Conservation (phyloP, 2,329 filamentous ascomycete genomes). For the Epichloe bromicola region DNA sequence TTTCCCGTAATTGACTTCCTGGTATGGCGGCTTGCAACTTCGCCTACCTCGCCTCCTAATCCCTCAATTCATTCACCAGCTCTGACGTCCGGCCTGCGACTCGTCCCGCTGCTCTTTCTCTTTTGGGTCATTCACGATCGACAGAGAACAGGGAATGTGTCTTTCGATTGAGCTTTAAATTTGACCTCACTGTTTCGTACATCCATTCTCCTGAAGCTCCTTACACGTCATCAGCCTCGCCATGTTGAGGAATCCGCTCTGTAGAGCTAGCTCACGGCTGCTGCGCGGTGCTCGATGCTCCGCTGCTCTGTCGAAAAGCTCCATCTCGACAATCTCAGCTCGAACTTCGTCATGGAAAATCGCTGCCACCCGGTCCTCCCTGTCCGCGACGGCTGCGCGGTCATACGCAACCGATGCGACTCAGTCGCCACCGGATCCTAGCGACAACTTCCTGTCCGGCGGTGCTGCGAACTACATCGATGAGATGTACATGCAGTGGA, state of each 20-base stretch:
- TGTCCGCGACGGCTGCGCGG: conserved; percentile 36
- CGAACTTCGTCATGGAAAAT: conserved; percentile 31
- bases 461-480: conserved; percentile 98
- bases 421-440: conserved; percentile 55
- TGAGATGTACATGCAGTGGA: conserved; percentile 99
- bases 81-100: conserved; percentile 19
- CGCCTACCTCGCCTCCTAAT: conserved; percentile 7
- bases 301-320: conserved; percentile 25
- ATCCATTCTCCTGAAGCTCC: conserved; percentile 4
- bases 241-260: conserved; percentile 62
- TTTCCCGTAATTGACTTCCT: conserved; percentile 1
- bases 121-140: conserved; percentile 14
- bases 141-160: conserved; percentile 20
- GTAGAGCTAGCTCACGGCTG: conserved; percentile 52
- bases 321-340: conserved; percentile 27
- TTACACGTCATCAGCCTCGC: conserved; percentile 17
- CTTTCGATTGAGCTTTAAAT: conserved; percentile 9
- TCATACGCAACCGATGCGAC: conserved; percentile 41
- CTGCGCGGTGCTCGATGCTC: conserved; percentile 39
- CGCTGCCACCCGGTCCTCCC: conserved; percentile 32
- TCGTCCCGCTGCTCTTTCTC: conserved; percentile 39
- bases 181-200: conserved; percentile 9
- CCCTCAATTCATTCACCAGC: background rate
- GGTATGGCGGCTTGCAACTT: background rate
- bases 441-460: conserved; percentile 91